Evolutionary conservation across 305 asterid species (phyloP), one percentile per base, ranked within the genome.

Genomic region (Coffea humblotiana): DNA sequence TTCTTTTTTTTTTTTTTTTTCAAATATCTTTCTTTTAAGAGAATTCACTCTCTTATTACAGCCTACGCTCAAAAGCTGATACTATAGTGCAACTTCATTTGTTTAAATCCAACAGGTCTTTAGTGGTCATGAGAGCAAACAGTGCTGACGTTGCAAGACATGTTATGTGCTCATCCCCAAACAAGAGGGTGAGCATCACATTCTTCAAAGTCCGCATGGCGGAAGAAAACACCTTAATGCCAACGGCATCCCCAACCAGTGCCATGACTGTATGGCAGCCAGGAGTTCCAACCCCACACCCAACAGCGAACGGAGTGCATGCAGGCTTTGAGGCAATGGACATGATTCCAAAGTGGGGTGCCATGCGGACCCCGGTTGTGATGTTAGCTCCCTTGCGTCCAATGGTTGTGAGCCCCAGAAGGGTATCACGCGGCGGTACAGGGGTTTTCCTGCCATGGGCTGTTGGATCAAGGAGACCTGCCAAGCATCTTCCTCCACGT

Each of bases 381-480:
- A 92, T 92, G 97, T 66, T 96, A 77, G 91, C 95, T 35, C 97
- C 98, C 0, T 83, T 91, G 18, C 92, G 88, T 21, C 98, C 96
- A 1, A 67, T 90, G 88, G 83, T 87, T 69, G 68, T 90, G 83
- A 86, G 60, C 84, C 88, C 96, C 10, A 83, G 89, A 79, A 87
- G 89, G 88, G 77, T 90, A 40, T 87, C 93, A 13, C 89, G 89
- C 14, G 97, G 92, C 32, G 99, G 98, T 21, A 96, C 99, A 0
- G 99, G 99, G 35, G 98, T 96, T 77, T 96, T 90, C 93, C 84
- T 96, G 85, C 99, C 99, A 5, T 90, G 93, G 95, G 84, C 86
- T 2, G 91, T 80, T 29, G 89, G 92, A 48, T 84, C 92, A 10
- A 85, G 95, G 72, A 92, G 89, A 78, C 96, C 89, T 40, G 88